phyloP scores from a whole-genome alignment of 805 yeast genomes.

The Candida montana region DNA sequence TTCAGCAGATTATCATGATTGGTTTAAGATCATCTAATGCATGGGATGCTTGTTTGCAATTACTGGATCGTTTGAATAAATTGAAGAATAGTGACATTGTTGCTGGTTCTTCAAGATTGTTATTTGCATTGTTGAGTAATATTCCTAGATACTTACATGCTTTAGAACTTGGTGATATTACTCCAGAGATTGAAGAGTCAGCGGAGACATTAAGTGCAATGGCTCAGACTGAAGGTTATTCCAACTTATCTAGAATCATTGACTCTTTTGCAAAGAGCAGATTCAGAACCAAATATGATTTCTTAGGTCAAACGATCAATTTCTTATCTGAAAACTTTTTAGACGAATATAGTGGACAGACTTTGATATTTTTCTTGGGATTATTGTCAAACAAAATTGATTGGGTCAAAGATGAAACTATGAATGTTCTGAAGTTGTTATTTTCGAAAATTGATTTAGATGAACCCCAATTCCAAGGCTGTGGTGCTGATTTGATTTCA shows the following conservation, averaged over 20 bases:
- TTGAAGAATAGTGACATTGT: constrained; percentile 71
- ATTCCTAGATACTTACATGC: constrained; percentile 84
- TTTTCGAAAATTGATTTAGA: constrained; percentile 75
- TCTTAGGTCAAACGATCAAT: constrained; percentile 71
- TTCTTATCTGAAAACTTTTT: constrained; percentile 66
- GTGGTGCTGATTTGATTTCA: constrained; percentile 92
- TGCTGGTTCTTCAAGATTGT: constrained; percentile 62
- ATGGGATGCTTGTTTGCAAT: constrained; percentile 67
- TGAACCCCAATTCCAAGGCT: constrained; percentile 73
- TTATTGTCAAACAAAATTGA: constrained; percentile 66
- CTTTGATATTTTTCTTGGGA: constrained; percentile 72
- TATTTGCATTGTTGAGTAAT: constrained; percentile 70
- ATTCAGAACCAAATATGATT: constrained; percentile 88
- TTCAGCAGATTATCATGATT: constrained; percentile 70
- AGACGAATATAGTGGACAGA: constrained; percentile 68
- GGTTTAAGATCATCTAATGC: constrained; percentile 82
- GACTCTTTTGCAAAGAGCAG: constrained; percentile 71
- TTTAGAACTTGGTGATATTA: constrained; percentile 49
- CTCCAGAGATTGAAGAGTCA: constrained; percentile 45
- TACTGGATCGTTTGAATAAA: constrained; percentile 65
- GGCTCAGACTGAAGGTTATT: constrained; percentile 53
- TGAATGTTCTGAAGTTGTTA: constrained; percentile 67
- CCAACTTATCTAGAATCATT: constrained; percentile 63
- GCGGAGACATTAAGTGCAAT: constrained; percentile 54
- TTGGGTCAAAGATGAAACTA: constrained; percentile 79